These are phyloP conservation scores for Urochloa ruziziensis DNA, from an alignment of 176 grass and related monocot genomes.

Conservation along the genomic window DNA sequence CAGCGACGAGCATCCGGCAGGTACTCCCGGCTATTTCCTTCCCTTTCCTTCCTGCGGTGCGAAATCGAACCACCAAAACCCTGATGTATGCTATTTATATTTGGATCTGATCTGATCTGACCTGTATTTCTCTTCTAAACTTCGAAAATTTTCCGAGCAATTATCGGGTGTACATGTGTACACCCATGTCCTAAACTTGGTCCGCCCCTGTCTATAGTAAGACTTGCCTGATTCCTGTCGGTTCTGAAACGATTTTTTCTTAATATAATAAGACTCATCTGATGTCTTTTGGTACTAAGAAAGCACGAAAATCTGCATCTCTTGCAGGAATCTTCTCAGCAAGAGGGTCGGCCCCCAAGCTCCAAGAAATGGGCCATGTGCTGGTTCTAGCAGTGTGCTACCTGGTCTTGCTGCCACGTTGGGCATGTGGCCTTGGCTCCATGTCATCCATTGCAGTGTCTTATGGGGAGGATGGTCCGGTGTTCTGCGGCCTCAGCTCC, in stretches of 20 bases:
- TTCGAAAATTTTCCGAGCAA: too few relatives aligned
- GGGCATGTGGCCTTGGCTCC: constrained; percentile 65
- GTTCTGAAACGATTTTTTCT: not conserved
- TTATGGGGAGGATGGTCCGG: constrained; percentile 91
- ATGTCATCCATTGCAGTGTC: constrained; percentile 96
- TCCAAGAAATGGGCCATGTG: constrained; percentile 31
- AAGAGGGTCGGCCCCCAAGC: not conserved
- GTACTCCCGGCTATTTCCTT: too few relatives aligned
- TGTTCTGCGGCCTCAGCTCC: constrained; percentile 83
- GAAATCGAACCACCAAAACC: too few relatives aligned
- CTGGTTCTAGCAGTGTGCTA: constrained; percentile 26
- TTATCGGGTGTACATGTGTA: too few relatives aligned
- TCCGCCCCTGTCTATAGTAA: too few relatives aligned
- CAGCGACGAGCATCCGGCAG: too few relatives aligned
- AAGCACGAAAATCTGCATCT: not conserved
- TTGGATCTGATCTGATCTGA: too few relatives aligned
- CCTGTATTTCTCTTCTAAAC: too few relatives aligned
- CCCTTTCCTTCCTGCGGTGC: too few relatives aligned
- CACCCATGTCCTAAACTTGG: too few relatives aligned
- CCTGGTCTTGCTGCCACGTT: constrained; percentile 24
- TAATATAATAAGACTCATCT: not conserved
- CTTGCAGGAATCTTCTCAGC: constrained; percentile 22
- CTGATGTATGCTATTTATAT: too few relatives aligned
- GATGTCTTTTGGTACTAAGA: constrained; percentile 12
- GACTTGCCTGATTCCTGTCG: constrained; percentile 14